phyloP scores from a whole-genome alignment of 75 land plant species.

The Azolla pinnata region DNA sequence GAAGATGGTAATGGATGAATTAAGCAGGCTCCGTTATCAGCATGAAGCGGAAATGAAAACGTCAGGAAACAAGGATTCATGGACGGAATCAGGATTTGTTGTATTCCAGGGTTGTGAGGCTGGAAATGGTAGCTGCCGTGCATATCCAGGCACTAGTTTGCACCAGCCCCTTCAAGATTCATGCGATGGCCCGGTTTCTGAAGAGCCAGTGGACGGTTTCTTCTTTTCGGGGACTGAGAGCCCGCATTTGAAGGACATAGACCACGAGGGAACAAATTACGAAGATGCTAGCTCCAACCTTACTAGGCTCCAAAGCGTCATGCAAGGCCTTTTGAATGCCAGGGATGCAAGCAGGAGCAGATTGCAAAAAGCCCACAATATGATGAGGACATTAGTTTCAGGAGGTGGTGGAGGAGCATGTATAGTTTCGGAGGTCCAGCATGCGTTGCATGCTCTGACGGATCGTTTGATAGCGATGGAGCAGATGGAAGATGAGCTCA shows the following conservation, averaged over 20 bases:
- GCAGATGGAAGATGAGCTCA: slow-evolving; percentile 32
- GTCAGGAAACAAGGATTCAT: too few relatives aligned
- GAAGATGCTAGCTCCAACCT: slow-evolving; percentile 11
- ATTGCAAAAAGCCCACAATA: slow-evolving; percentile 21
- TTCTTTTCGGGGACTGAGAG: not conserved
- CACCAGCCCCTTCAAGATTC: slow-evolving; percentile 5
- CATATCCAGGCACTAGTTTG: slow-evolving; percentile 8
- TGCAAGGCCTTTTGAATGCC: slow-evolving; percentile 29
- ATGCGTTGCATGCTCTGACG: slow-evolving; percentile 20
- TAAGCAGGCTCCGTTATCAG: slow-evolving; percentile 1
- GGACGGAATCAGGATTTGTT: too few relatives aligned
- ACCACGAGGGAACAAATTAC: not conserved
- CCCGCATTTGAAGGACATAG: not conserved
- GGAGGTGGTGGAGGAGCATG: slow-evolving; percentile 5
- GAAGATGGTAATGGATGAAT: slow-evolving; percentile 12
- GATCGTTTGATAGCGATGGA: slow-evolving; percentile 29
- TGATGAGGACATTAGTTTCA: slow-evolving; percentile 14
- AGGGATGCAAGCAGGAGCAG: slow-evolving; percentile 32
- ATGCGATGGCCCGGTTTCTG: not conserved
- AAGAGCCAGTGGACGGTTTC: not conserved
- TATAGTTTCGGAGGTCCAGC: slow-evolving; percentile 23
- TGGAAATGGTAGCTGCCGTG: too few relatives aligned
- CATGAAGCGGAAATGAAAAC: not conserved
- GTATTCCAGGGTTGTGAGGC: too few relatives aligned
- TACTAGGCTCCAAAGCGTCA: slow-evolving; percentile 27